Base-by-base conservation (phyloP, 306 rosid genomes). In the Macrotyloma uniflorum region DNA sequence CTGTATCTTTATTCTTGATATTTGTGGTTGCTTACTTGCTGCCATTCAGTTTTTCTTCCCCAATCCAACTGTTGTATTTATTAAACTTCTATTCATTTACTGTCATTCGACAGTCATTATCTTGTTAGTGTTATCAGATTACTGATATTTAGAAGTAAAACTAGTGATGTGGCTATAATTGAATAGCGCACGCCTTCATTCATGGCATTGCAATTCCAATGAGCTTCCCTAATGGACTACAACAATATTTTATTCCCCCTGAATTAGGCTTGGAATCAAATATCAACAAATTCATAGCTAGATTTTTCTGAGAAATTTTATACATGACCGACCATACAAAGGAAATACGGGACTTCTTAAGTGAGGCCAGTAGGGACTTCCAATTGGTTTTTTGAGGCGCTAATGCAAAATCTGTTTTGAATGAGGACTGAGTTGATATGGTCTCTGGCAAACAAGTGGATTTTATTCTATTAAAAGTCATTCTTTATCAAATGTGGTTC, bases 1-100 rank as follows among this genome's bases (percentile, higher is more conserved):
- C 40, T 73, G 55, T 57, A 69, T 82, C 33, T 70, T 49, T 58
- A 5, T 76, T 63, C 23, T 61, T 35, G 38, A 42, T 49, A 30
- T 63, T 54, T 58, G 43, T 63, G 45, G 19, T 63, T 76, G 69
- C 70, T 51, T 61, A 26, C 65, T 77, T 77, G 40, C 23, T 77
- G 40, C 23, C 67, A 26, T 76, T 46, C 59, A 47, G 10, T 23
- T 61, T 38, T 67, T 46, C 62, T 68, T 69, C 53, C 63, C 43
- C 43, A 61, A 63, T 53, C 66, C 12, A 70, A 20, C 43, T 28
- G 30, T 40, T 61, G 59, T 14, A 46, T 11, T 42, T 46, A 57
- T 55, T 67, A 46, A 57, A 16, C n/a, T 43, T 35, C 24, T 20
- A 46, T 79, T 55, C 45, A 33, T 33, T 40, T 42, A 30, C 42